Conservation (phyloP, 177 flowering plant genomes). For the Vitis hybrid region DNA sequence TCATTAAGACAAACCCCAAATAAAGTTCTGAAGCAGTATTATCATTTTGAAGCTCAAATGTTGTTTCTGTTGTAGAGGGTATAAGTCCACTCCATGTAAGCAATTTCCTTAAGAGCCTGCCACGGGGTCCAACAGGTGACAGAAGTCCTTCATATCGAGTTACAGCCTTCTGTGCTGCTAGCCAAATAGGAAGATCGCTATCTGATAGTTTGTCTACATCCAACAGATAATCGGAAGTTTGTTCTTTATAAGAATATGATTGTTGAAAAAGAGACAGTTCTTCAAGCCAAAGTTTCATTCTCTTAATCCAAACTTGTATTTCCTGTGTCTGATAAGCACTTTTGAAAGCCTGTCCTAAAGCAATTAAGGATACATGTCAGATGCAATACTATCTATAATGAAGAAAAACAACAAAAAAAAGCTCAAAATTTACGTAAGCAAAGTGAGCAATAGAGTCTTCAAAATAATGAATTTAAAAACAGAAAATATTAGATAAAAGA, state of each 20-base stretch:
- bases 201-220: constrained; percentile 42
- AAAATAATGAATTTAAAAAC: background rate
- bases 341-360: constrained; percentile 47
- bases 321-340: constrained; percentile 39
- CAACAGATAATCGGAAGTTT: constrained; percentile 26
- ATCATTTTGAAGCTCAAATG: constrained; percentile 41
- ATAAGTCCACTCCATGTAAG: constrained; percentile 68
- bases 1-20: constrained; percentile 46
- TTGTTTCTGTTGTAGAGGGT: constrained; percentile 51
- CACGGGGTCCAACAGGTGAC: constrained; percentile 84
- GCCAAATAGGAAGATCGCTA: constrained; percentile 76
- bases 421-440: background rate
- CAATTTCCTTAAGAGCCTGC: constrained; percentile 72
- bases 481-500: background rate
- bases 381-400: background rate
- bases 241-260: constrained; percentile 33
- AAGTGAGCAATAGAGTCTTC: background rate
- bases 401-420: background rate
- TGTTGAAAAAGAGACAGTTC: constrained; percentile 36
- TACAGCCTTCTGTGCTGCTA: constrained; percentile 91
- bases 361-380: constrained; percentile 8
- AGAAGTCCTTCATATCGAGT: constrained; percentile 83
- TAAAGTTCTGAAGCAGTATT: constrained; percentile 41
- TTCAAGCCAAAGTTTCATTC: constrained; percentile 53
- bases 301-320: constrained; percentile 44